Evolutionary conservation across 495 filamentous ascomycete species (phyloP), one percentile per base, ranked within the genome.

Genomic region (Corynascus novoguineensis): DNA sequence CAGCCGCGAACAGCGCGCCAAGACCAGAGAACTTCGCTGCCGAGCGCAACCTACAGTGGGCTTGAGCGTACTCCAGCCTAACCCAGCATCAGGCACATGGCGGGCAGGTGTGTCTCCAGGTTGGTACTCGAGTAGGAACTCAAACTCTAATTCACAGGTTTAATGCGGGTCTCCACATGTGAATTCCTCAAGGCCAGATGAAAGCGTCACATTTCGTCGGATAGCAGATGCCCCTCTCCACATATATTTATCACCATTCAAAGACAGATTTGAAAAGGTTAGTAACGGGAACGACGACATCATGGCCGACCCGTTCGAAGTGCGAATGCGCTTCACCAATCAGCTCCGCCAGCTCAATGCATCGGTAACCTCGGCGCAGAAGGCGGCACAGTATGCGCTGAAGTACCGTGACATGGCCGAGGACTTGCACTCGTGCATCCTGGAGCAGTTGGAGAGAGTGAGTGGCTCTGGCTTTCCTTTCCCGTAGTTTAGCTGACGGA

Each of bases 281-380:
- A 17, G 9, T 14, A 37, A 37, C 9, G 25, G 14, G 19, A 57
- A 53, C 29, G 11, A 51, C 41, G 44, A 15, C 56, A 62, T 50
- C 41, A 93, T 95, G 88, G 86, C 84, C 46, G 93, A 99, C 74
- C 93, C 93, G 0, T 99, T 99, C 74, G 92, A 97, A 76, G 92
- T 96, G 55, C 92, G 93, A 64, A 90, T 99, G 82, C 89, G 91
- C 66, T 99, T 99, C 73, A 96, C 90, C 12, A 79, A 77, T 46
- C 88, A 89, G 61, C 82, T 99, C 5, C 86, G 90, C 49, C 85
- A 90, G 64, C 82, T 99, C 25, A 95, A 89, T 63, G 95, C 95
- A 11, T 90, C 88, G 7, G 83, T 90, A 37, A 88, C 86, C 9
- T 91, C 91, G 2, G 86, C 89, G 8, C 89, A 92, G 61, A 95